A percentile compares a stretch with the other conserved stretches of the same genome.
These are phyloP conservation scores for Benincasa hispida DNA, from an alignment of 306 rosid genomes.

Conservation along the genomic window DNA sequence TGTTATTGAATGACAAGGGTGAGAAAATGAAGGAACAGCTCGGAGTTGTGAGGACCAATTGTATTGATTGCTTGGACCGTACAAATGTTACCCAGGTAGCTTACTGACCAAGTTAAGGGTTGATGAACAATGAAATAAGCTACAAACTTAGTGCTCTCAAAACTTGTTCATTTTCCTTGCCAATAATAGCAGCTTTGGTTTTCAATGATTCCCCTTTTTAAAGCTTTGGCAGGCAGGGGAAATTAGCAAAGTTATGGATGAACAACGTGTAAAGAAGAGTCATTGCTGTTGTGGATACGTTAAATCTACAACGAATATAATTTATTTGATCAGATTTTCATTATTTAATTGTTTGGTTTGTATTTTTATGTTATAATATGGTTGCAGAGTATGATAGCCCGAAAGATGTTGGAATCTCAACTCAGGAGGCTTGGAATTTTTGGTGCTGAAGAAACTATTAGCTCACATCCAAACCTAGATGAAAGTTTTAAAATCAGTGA, in stretches of 20 bases:
- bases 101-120: neutral
- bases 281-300: neutral
- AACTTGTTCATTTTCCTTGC: neutral
- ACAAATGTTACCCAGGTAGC: constrained; percentile 95
- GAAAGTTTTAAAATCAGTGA: constrained; percentile 70
- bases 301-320: neutral
- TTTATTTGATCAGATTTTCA: neutral
- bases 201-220: neutral
- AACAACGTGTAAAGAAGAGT: neutral
- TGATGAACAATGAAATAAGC: neutral
- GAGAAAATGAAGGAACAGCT: constrained; percentile 95
- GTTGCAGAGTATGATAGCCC: constrained; percentile 89
- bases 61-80: constrained; percentile 96
- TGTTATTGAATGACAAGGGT: constrained; percentile 73
- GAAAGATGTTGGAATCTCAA: constrained; percentile 80
- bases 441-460: constrained; percentile 91
- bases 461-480: constrained; percentile 83
- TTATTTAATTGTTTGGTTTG: neutral
- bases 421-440: constrained; percentile 89
- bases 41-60: constrained; percentile 87
- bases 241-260: neutral
- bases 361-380: constrained; percentile 3
- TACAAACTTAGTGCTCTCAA: neutral
- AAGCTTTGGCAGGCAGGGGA: neutral
- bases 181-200: neutral